Conservation (phyloP, 139 green algal genomes). For the Auxenochlorella pyrenoidosa region DNA sequence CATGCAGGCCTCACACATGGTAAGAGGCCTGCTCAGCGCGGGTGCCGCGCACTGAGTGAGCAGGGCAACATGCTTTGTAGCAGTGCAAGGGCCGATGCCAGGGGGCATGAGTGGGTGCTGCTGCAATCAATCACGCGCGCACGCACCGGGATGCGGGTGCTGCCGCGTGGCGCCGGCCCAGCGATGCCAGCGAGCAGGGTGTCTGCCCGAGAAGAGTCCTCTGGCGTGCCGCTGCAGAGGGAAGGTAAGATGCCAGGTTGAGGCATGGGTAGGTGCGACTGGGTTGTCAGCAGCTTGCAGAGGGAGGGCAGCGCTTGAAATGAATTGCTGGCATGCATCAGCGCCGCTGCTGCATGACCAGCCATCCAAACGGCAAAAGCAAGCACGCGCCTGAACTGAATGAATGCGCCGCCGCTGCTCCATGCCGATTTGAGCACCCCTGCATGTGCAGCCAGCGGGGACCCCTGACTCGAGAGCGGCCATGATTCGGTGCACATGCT, state of each 20-base stretch:
- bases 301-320: neutral
- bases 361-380: neutral
- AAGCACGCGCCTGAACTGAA: slow-evolving; percentile 1
- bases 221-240: neutral
- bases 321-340: neutral
- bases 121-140: too few species aligned
- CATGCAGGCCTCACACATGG: too few species aligned
- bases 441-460: neutral
- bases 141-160: neutral
- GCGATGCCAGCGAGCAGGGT: neutral
- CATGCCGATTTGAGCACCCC: slow-evolving; percentile 5
- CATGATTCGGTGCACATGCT: too few species aligned
- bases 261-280: neutral
- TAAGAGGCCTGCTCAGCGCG: too few species aligned
- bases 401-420: slow-evolving; percentile 21
- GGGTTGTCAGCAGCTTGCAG: too few species aligned
- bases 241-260: neutral
- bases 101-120: too few species aligned
- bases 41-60: too few species aligned
- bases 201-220: neutral
- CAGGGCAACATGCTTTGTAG: too few species aligned
- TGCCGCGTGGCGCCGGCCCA: neutral
- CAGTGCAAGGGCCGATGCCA: too few species aligned
- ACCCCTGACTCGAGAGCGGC: too few species aligned
- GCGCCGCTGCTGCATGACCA: neutral